phyloP scores from a whole-genome alignment of 495 filamentous ascomycete genomes.

The Pseudomonodictys pantanalensis region DNA sequence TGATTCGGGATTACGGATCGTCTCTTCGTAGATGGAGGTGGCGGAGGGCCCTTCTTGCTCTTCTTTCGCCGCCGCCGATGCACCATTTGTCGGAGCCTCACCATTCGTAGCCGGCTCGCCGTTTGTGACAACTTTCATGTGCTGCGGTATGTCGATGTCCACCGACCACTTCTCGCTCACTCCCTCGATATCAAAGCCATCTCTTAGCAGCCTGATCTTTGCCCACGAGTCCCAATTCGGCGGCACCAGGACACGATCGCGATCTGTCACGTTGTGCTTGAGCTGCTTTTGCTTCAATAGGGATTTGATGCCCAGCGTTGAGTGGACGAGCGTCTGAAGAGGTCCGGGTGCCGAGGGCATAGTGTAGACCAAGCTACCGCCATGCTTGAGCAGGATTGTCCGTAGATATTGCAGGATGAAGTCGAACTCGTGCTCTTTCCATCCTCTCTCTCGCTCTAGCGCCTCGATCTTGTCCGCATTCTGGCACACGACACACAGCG shows the following conservation, averaged over 20 bases:
- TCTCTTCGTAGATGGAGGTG: slow-evolving; percentile 73
- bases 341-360: slow-evolving; percentile 74
- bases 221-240: slow-evolving; percentile 99
- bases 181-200: slow-evolving; percentile 88
- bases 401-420: slow-evolving; percentile 84
- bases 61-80: neutral
- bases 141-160: slow-evolving; percentile 59
- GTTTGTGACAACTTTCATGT: slow-evolving; percentile 26
- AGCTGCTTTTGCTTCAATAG: slow-evolving; percentile 75
- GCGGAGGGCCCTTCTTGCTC: slow-evolving; percentile 42
- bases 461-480: slow-evolving; percentile 88
- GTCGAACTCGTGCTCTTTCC: slow-evolving; percentile 94
- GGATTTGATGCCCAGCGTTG: slow-evolving; percentile 86
- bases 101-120: slow-evolving; percentile 3
- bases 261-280: slow-evolving; percentile 93
- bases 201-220: slow-evolving; percentile 90
- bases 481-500: slow-evolving; percentile 89
- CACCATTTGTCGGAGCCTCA: neutral
- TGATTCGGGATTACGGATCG: slow-evolving; percentile 68
- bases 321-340: slow-evolving; percentile 79
- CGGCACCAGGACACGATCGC: slow-evolving; percentile 90
- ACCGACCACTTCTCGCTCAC: slow-evolving; percentile 79
- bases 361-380: slow-evolving; percentile 87
- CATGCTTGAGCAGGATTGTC: slow-evolving; percentile 83
- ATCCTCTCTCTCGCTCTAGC: slow-evolving; percentile 79